These are phyloP conservation scores for Aureobasidium mangrovei DNA, from an alignment of 2,329 filamentous ascomycete genomes.

Conservation along the genomic window DNA sequence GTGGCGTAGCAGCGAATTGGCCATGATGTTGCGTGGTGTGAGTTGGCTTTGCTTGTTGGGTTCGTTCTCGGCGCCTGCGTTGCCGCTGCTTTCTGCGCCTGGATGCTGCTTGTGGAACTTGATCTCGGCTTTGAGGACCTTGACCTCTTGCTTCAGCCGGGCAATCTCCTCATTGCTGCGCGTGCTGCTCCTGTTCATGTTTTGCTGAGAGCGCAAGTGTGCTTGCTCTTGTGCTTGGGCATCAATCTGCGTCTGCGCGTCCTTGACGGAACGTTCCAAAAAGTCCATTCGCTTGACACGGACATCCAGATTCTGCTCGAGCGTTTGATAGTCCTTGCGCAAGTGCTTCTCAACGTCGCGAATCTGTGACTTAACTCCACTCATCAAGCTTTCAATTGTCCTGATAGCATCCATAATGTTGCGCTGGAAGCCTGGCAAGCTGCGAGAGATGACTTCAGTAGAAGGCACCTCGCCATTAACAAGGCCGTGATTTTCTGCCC, in stretches of 20 bases:
- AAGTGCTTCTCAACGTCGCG: constrained; percentile 80
- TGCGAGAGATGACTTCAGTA: constrained; percentile 74
- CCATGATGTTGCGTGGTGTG: constrained; percentile 28
- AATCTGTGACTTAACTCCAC: constrained; percentile 69
- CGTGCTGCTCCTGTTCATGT: constrained; percentile 24
- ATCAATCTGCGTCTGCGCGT: constrained; percentile 44
- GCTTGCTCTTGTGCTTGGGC: constrained; percentile 38
- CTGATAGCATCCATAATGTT: constrained; percentile 83
- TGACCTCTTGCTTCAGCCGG: constrained; percentile 52
- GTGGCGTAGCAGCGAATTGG: constrained; percentile 47
- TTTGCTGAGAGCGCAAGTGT: constrained; percentile 15
- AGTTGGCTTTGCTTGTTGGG: constrained; percentile 20
- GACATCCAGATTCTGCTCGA: constrained; percentile 72
- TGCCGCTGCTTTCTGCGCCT: constrained; percentile 18
- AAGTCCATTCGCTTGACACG: constrained; percentile 80
- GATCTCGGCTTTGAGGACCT: constrained; percentile 51
- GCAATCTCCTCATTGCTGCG: constrained; percentile 43
- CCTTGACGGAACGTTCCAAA: constrained; percentile 70
- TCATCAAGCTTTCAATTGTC: constrained; percentile 72
- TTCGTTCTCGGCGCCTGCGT: constrained; percentile 17
- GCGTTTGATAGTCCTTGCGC: constrained; percentile 79
- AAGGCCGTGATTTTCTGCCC: constrained; percentile 80
- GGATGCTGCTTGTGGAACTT: constrained; percentile 51
- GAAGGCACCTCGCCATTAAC: constrained; percentile 82
- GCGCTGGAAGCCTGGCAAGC: constrained; percentile 79